Evolutionary conservation across 108 stramenopile species (phyloP), one percentile per base, ranked within the genome.

Genomic region (Cyclotella choctawhatcheeana): DNA sequence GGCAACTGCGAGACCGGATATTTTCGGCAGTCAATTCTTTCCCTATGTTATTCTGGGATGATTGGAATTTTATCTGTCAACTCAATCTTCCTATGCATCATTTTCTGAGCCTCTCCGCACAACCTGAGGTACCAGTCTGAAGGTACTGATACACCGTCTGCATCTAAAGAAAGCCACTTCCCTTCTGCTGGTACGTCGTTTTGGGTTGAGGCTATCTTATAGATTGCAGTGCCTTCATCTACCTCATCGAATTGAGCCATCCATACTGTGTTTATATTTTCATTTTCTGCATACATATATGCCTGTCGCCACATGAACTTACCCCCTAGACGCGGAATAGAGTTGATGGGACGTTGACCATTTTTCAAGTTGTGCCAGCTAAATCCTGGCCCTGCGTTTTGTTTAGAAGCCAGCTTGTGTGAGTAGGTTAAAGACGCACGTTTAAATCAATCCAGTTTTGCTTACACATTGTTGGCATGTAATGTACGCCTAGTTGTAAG

Each of bases 191-290:
- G 83, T 0, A 71, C 7, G 1, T 79, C 58, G 3, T 24, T 29
- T 13, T 33, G 12, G 2, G 47, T 76, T 32, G 27, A 32, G 0
- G 72, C 69, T 2, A 78, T 64, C 54, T 84, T 84, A 32, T 76
- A 79, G 18, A 83, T 83, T 2, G 82, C 82, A 0, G 82, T 83
- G 33, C 77, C 82, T 51, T 83, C 82, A 25, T 83, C 82, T 13
- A 77, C 71, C 55, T 83, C 77, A 37, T 79, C 77, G 20, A 83
- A 74, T 40, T 78, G 77, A 17, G 82, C 82, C 71, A 74, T 61
- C 53, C 73, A 83, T 25, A 83, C 47, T 14, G 71, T 55, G 5
- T 3, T 60, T 13, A 76, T 64, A 48, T 56, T 74, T 16, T 43
- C 25, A 45, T 48, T 61, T 30, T 56, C 34, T 2, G 64, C 51